Conservation (phyloP, 768 basidiomycete species). For the Coprinopsis marcescibilis region DNA sequence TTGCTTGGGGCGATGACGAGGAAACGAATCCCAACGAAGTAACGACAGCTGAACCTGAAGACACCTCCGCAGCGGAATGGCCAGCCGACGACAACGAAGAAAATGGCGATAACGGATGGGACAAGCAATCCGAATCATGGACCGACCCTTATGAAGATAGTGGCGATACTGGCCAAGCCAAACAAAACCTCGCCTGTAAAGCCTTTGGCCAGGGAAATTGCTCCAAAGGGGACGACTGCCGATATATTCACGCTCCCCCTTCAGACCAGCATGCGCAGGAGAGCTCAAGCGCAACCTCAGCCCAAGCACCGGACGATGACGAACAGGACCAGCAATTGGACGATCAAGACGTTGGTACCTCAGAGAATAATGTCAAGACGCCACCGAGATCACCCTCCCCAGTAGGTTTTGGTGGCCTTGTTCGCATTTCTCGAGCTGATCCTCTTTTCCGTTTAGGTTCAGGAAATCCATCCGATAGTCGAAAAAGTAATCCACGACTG, state of each 20-base stretch:
- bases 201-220: slow-evolving; percentile 1
- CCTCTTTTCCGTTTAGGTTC: slow-evolving; percentile 9
- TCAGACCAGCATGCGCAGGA: no score
- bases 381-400: neutral
- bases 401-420: no score
- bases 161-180: slow-evolving; percentile 11
- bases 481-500: slow-evolving; percentile 24
- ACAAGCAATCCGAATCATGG: neutral
- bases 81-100: neutral
- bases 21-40: no score
- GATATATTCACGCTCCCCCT: neutral
- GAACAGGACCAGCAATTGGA: neutral
- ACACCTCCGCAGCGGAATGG: no score
- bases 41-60: no score
- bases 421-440: no score
- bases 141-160: slow-evolving; percentile 23
- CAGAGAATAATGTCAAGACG: neutral
- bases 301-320: neutral
- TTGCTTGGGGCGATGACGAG: no score
- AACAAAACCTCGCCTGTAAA: neutral
- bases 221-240: neutral
- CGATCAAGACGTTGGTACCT: neutral
- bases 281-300: neutral
- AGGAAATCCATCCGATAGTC: slow-evolving; percentile 3
- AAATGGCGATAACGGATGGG: slow-evolving; percentile 1